phyloP scores from a whole-genome alignment of 345 rosid species.

The Brassica carinata region DNA sequence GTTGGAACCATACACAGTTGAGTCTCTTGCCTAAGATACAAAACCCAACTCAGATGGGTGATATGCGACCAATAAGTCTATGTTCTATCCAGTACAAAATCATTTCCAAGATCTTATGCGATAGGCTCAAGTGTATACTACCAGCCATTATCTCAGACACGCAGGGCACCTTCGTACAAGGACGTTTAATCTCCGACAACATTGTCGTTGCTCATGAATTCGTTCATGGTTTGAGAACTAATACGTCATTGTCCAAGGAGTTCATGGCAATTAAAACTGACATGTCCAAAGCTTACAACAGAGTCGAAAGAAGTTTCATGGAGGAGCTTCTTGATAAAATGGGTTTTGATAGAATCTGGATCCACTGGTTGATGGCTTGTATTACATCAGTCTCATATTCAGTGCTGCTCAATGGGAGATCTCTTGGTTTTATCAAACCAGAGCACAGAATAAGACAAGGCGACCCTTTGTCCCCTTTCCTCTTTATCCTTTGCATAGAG shows the following conservation, averaged over 20 bases:
- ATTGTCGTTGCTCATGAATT: not conserved
- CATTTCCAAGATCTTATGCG: not conserved
- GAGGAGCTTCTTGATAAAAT: not conserved
- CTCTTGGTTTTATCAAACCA: not conserved
- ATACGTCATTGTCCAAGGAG: not conserved
- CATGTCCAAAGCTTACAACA: not conserved
- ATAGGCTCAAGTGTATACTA: no score
- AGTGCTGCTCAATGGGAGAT: not conserved
- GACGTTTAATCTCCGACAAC: not conserved
- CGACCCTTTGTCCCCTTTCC: not conserved
- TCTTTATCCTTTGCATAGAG: not conserved
- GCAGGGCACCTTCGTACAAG: not conserved
- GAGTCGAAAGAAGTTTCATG: not conserved
- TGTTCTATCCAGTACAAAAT: not conserved
- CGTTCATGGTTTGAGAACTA: not conserved
- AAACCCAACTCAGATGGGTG: not conserved
- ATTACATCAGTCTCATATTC: not conserved
- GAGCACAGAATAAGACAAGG: not conserved
- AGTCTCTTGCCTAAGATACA: not conserved
- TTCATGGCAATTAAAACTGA: not conserved
- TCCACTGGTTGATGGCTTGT: not conserved
- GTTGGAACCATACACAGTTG: not conserved
- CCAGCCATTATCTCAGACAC: no score
- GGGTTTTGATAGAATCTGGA: not conserved
- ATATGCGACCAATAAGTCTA: not conserved